A percentile compares a stretch with the other conserved stretches of the same genome.
phyloP scores from a whole-genome alignment of 257 asterid species.

The Plantago major region DNA sequence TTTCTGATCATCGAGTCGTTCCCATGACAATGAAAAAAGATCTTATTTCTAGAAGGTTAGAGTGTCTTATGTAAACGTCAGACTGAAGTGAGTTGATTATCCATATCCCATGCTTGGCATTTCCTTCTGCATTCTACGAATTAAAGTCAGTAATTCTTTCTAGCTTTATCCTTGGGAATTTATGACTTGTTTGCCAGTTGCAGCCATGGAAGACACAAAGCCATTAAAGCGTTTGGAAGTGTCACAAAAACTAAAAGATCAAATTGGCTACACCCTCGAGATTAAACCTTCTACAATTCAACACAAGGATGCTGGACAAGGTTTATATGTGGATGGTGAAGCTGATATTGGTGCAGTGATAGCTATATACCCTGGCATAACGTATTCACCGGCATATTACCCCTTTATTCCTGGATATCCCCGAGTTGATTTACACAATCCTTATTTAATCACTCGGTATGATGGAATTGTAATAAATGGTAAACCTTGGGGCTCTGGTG shows the following conservation, averaged over 20 bases:
- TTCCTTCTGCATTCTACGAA: neutral
- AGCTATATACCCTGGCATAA: slow-evolving; percentile 86
- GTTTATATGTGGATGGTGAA: slow-evolving; percentile 76
- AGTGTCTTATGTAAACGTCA: neutral
- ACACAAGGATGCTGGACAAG: slow-evolving; percentile 81
- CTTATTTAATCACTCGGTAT: slow-evolving; percentile 81
- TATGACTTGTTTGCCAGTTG: slow-evolving; percentile 27
- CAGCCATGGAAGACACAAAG: slow-evolving; percentile 51
- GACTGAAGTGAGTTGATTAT: neutral
- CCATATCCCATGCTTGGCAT: neutral
- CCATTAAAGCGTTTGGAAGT: slow-evolving; percentile 48
- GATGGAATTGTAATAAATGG: slow-evolving; percentile 87
- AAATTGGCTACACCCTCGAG: slow-evolving; percentile 70
- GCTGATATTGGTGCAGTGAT: slow-evolving; percentile 73
- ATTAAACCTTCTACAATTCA: slow-evolving; percentile 72
- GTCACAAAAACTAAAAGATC: slow-evolving; percentile 58
- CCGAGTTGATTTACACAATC: slow-evolving; percentile 66
- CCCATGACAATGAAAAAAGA: too few species aligned
- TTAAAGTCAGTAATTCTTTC: too few species aligned
- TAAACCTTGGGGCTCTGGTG: slow-evolving; percentile 93
- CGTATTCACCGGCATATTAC: slow-evolving; percentile 78
- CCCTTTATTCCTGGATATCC: slow-evolving; percentile 87
- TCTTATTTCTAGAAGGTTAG: too few species aligned
- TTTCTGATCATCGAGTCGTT: too few species aligned
- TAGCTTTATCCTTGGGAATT: slow-evolving; percentile 18